Base-by-base conservation (phyloP, 106 monocot species). In the Vanilla planifolia region DNA sequence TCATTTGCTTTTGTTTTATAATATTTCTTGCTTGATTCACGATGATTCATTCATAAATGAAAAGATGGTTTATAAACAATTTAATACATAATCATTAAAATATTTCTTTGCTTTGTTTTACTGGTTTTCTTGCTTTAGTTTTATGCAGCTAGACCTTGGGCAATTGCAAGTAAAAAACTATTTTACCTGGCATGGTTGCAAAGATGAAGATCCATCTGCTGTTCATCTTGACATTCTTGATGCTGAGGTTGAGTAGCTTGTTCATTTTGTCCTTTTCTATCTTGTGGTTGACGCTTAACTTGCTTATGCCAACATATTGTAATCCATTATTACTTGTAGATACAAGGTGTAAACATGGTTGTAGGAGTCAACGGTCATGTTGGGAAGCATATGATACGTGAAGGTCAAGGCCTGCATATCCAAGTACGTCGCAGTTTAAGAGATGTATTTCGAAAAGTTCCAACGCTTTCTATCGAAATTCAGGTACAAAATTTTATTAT, bases 101-200 rank as follows among this genome's bases (percentile, higher is more conserved):
- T 9, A 36, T 20, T 19, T 36, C 15, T 57, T 57, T 17, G 35
- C 35, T 46, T 71, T 14, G 21, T 40, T 69, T 19, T 19, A 45
- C 36, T 20, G 27, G 26, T 51, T 17, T 45, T 74, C 11, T 64
- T 56, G 0, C 47, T 74, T 33, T 64, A 96, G 95, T 67, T 96
- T 77, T 71, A 80, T 96, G 66, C 83, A 90, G 78, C 86, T 96
- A 72, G 95, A 96, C 75, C 76, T 96, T 21, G 95, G 95, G 10
- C 77, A 87, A 71, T 70, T 96, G 45, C 69, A 74, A 43, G 71
- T 96, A 32, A 69, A 59, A 28, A 96, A 96, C 64, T 66, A 41
- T 40, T 87, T 96, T 55, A 77, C 75, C 59, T 96, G 95, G 95
- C 69, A 87, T 84, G 95, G 90, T 55, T 70, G 60, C 64, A 73